Conservation (phyloP, 129 eudicot genomes). For the Arctium lappa region DNA sequence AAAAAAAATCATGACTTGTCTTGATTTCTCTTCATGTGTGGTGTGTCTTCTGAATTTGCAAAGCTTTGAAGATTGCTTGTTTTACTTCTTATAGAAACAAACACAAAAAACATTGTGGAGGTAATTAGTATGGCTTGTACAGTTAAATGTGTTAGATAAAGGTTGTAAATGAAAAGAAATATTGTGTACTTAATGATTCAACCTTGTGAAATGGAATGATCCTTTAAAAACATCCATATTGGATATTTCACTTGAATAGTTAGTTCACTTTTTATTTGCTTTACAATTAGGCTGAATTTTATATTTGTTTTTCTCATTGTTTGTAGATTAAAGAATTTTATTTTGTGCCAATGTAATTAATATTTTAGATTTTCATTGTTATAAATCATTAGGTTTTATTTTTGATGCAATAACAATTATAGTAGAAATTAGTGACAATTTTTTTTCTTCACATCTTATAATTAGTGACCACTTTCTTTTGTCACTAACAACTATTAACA, state of each 20-base stretch:
- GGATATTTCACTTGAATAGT: neutral
- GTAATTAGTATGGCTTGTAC: neutral
- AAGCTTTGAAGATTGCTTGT: neutral
- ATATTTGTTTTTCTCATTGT: too few relatives aligned
- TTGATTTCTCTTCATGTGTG: neutral
- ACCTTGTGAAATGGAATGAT: neutral
- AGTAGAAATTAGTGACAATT: too few relatives aligned
- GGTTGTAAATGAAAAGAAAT: slow-evolving; percentile 5
- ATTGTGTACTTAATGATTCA: neutral
- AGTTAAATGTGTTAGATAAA: neutral
- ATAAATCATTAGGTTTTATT: too few relatives aligned
- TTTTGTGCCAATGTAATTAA: too few relatives aligned
- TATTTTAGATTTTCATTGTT: too few relatives aligned
- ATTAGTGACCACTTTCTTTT: too few relatives aligned
- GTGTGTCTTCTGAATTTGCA: neutral
- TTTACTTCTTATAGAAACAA: neutral
- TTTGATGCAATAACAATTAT: too few relatives aligned
- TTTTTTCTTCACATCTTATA: too few relatives aligned
- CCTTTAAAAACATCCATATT: neutral
- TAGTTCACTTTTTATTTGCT: too few relatives aligned
- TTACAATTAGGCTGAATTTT: too few relatives aligned
- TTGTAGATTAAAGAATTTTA: too few relatives aligned
- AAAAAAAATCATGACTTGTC: neutral
- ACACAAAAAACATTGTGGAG: neutral
- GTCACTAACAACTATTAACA: too few relatives aligned